A percentile compares a stretch with the other conserved stretches of the same genome.
Conservation (phyloP, 257 asterid species). For the Salvia splendens region DNA sequence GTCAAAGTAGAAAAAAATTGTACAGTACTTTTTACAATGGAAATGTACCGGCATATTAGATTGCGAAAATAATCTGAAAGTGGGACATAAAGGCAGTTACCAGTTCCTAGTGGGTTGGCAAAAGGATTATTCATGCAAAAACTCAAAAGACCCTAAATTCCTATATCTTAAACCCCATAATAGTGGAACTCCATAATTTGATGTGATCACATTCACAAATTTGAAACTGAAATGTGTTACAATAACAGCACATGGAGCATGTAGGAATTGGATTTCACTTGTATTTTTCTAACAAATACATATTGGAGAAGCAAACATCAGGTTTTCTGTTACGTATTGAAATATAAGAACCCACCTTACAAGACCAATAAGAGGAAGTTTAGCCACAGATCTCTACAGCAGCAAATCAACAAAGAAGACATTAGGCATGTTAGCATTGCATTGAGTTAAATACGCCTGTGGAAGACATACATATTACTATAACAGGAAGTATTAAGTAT, state of each 20-base stretch:
- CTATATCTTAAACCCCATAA: background rate
- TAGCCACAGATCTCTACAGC: conserved; percentile 94
- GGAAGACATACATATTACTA: conserved; percentile 9
- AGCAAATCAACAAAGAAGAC: conserved; percentile 37
- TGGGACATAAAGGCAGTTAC: conserved; percentile 7
- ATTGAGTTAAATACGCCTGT: background rate
- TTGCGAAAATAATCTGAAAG: background rate
- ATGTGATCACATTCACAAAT: conserved; percentile 1
- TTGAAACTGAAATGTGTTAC: conserved; percentile 34
- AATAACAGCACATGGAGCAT: conserved; percentile 48
- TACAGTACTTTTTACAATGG: background rate
- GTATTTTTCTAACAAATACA: conserved; percentile 2
- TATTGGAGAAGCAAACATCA: conserved; percentile 50
- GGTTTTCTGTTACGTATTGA: conserved; percentile 42
- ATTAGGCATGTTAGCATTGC: conserved; percentile 36
- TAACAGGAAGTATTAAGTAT: conserved; percentile 27
- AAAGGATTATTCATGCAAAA: conserved; percentile 22
- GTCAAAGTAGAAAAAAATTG: background rate
- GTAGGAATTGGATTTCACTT: conserved; percentile 33
- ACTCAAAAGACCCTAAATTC: background rate
- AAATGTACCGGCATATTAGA: background rate
- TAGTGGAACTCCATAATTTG: background rate
- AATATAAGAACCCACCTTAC: conserved; percentile 73
- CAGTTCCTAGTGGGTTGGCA: background rate
- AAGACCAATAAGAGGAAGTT: conserved; percentile 95